Conservation (phyloP, 2,329 filamentous ascomycete genomes). For the Cytospora paraplurivora region DNA sequence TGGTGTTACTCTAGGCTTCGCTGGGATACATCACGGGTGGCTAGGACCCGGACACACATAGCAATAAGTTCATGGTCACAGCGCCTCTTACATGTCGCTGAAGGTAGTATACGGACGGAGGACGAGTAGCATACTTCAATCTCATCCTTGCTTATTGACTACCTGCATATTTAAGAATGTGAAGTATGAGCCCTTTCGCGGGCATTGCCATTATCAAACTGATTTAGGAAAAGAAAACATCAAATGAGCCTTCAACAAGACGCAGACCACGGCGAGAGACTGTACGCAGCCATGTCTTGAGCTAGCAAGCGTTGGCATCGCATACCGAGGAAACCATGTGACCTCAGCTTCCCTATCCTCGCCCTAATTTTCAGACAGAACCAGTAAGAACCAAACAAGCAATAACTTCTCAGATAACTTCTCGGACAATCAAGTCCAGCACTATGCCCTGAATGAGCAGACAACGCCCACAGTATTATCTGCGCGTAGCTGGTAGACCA, state of each 20-base stretch:
- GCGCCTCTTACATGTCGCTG: neutral
- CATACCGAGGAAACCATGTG: neutral
- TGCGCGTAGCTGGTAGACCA: neutral
- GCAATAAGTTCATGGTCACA: neutral
- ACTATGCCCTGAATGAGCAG: neutral
- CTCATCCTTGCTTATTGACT: neutral
- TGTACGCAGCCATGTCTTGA: neutral
- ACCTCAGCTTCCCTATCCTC: neutral
- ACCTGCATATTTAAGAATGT: neutral
- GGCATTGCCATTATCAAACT: neutral
- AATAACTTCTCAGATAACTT: neutral
- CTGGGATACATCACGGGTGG: no score
- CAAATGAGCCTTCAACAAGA: neutral
- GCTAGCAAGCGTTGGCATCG: neutral
- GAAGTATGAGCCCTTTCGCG: neutral
- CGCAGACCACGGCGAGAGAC: neutral
- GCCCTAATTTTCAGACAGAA: neutral
- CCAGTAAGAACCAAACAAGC: neutral
- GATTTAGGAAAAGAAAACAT: neutral
- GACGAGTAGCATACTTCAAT: neutral
- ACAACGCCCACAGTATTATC: neutral
- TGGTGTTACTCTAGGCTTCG: neutral
- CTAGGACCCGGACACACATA: neutral
- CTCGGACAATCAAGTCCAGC: neutral
- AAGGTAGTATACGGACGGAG: neutral